A percentile compares a stretch with the other conserved stretches of the same genome.
phyloP scores from a whole-genome alignment of 140 eudicot genomes.

The Stevia rebaudiana region DNA sequence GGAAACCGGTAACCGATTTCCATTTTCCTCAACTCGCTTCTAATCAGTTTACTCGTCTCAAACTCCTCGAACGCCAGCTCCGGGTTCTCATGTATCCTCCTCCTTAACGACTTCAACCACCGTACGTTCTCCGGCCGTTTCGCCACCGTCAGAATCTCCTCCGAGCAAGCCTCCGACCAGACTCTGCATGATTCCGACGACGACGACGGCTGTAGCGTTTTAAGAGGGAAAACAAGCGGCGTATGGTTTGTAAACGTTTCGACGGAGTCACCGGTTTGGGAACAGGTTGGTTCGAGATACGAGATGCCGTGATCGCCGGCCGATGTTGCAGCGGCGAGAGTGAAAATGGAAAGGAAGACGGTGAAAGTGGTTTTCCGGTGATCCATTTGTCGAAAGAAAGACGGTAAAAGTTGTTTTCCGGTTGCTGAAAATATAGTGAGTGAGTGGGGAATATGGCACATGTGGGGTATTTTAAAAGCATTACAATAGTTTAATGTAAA shows the following conservation, averaged over 20 bases:
- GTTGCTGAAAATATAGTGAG: not conserved
- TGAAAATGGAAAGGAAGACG: slow-evolving; percentile 2
- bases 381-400: slow-evolving; percentile 13
- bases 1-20: slow-evolving; percentile 51
- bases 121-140: slow-evolving; percentile 33
- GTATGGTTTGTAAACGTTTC: slow-evolving; percentile 30
- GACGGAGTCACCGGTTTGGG: not conserved
- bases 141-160: slow-evolving; percentile 43
- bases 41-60: slow-evolving; percentile 58
- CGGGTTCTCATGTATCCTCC: slow-evolving; percentile 72
- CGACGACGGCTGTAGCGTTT: not conserved
- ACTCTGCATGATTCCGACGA: slow-evolving; percentile 22
- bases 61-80: slow-evolving; percentile 77
- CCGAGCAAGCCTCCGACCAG: slow-evolving; percentile 47
- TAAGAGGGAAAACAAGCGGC: slow-evolving; percentile 12
- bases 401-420: not conserved
- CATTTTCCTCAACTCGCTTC: slow-evolving; percentile 48
- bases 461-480: slow-evolving; percentile 23
- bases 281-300: slow-evolving; percentile 14
- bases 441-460: slow-evolving; percentile 24
- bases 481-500: not conserved
- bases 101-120: slow-evolving; percentile 57
- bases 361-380: slow-evolving; percentile 15
- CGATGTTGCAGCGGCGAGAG: slow-evolving; percentile 9
- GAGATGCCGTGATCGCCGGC: slow-evolving; percentile 22